Base-by-base conservation (phyloP, 177 flowering plant species). In the Tripterygium wilfordii region DNA sequence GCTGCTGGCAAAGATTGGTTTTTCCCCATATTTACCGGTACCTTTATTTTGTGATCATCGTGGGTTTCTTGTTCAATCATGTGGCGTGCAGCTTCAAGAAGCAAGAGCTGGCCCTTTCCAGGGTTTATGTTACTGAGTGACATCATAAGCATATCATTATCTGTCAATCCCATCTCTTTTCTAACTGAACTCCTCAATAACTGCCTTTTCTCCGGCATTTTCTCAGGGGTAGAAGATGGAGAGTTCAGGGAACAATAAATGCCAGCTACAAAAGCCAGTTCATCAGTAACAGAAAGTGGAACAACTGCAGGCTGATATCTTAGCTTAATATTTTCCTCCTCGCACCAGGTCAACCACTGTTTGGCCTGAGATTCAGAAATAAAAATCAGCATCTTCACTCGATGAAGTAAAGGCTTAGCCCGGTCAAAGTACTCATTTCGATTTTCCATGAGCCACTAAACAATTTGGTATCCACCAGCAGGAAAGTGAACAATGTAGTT, bases 401-500 rank as follows among this genome's bases (percentile, higher is more conserved):
- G 73, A 58, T 75, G 60, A 20, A 92, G 79, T 36, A 86, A 74
- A 54, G 41, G 61, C 66, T 84, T 92, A 46, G 96, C 56, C 26
- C 89, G 81, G 54, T 89, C 74, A 67, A 92, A 92, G 61, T 89
- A 92, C 58, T 89, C 96, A 54, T 78, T 45, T 51, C 95, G 69
- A 57, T 89, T 94, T 69, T 89, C 99, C 99, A 94, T 89, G 55
- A 94, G 87, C 99, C 99, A 94, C 99, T 97, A 94, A 48, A 70
- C 80, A 59, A 89, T 70, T 62, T 89, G 95, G 67, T 71, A 75
- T 40, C 84, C 82, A 43, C 92, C 89, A 54, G 86, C 78, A 15
- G 80, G 64, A 60, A 63, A 79, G 51, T 61, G 82, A 17, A 61
- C 70, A 45, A 78, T 69, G 58, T 94, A 94, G 68, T 80, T 75